A percentile compares a stretch with the other conserved stretches of the same genome.
Conservation (phyloP, 1,284 basidiomycete genomes). For the Cutaneotrichosporon sp. region DNA sequence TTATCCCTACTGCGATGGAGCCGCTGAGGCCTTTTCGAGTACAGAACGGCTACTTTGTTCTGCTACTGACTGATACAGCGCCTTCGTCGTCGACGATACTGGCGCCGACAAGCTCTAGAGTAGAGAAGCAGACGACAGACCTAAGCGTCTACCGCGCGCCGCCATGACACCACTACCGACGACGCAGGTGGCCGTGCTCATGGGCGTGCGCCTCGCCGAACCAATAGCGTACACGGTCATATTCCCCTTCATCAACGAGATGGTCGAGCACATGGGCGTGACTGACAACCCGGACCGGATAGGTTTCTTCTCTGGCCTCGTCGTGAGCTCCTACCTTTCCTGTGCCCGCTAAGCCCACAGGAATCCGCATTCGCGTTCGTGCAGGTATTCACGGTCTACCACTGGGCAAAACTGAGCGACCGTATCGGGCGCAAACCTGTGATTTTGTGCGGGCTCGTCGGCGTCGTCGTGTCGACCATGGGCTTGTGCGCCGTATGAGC, state of each 20-base stretch:
- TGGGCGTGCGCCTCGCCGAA: slow-evolving; percentile 39
- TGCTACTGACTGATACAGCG: no score
- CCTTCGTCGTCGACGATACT: no score
- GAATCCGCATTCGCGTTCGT: slow-evolving; percentile 39
- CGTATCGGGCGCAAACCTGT: slow-evolving; percentile 41
- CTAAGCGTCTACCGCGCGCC: no score
- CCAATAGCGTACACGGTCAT: slow-evolving; percentile 46
- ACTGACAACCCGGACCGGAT: slow-evolving; percentile 46
- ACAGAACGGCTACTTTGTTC: no score
- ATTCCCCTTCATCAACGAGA: slow-evolving; percentile 52
- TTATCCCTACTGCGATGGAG: no score
- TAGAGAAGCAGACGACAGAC: no score
- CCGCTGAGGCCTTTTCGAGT: no score
- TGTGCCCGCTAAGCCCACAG: no score
- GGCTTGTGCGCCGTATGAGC: not conserved
- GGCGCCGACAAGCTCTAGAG: no score
- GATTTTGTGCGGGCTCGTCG: slow-evolving; percentile 36
- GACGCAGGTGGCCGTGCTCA: slow-evolving; percentile 34
- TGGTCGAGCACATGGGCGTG: slow-evolving; percentile 47
- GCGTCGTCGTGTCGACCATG: slow-evolving; percentile 34
- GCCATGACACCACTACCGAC: slow-evolving; percentile 27
- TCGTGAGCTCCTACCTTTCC: slow-evolving; percentile 34
- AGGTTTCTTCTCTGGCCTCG: slow-evolving; percentile 46
- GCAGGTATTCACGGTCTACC: slow-evolving; percentile 46
- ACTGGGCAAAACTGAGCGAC: slow-evolving; percentile 46